Evolutionary conservation across 164 flowering plant species (phyloP), one percentile per base, ranked within the genome.

Genomic region (Platanus orientalis): DNA sequence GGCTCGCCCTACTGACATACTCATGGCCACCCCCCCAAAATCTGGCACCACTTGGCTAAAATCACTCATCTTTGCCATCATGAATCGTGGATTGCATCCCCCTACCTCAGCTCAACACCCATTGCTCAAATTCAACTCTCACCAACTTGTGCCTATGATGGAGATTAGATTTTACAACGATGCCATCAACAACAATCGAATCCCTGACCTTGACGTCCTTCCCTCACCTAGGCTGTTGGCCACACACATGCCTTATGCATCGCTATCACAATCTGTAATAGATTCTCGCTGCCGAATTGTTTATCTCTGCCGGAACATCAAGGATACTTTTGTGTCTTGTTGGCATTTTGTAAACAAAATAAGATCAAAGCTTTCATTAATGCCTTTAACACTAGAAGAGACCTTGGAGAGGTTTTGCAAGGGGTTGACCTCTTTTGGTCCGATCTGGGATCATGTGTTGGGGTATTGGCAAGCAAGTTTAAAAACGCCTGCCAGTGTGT

Each of bases 1-100:
- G 21, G 66, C 69, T 11, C 54, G 27, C 6, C 56, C 61, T 21
- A 54, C 53, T 4, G 67, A 73, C 49, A 30, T 68, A 7, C 2
- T 68, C 29, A 16, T 68, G 1, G 57, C 52, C 23, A 56, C 69
- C 51, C 0, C 23, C n/a, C 72, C 72, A 2, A 68, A 60, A 51
- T 55, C 69, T 1, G 76, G 76, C 40, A 64, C 71, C 16, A 30
- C 42, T 5, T 61, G 64, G 64, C 24, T 61, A 7, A n/a, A 49
- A 26, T 55, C 56, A 7, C 64, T 61, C 25, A 25, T 27, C 25
- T 49, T 49, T 25, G 26, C 64, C 20, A 29, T 61, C 2, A 40
- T 25, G 7, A 48, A 23, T 1, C 55, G 44, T 19, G 16, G 27
- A 17, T 32, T 19, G 16, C 28, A 17, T 32, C 5, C 39, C 9